A percentile compares a stretch with the other conserved stretches of the same genome.
Evolutionary conservation across 106 monocot genomes (phyloP).

Genomic region (Alisma plantagoaquatica): DNA sequence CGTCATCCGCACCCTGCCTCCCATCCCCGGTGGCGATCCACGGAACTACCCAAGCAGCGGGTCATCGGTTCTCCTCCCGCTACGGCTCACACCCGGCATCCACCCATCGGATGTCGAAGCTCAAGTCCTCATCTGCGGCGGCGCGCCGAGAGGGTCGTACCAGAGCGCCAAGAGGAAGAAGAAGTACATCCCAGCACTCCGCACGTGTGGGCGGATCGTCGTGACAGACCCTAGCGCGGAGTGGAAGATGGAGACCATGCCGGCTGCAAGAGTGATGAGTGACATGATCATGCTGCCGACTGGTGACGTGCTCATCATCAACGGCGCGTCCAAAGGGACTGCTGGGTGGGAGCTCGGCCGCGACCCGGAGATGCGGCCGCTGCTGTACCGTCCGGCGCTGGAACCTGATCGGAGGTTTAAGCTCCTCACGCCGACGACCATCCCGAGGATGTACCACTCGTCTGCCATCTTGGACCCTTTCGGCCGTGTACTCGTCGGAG

Average conservation of each 20-base stretch:
- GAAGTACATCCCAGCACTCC: conserved; percentile 8
- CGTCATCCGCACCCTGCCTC: neutral
- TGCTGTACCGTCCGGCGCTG: conserved; percentile 20
- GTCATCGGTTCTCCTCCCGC: conserved; percentile 2
- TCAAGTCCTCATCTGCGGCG: conserved; percentile 44
- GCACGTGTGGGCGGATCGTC: conserved; percentile 33
- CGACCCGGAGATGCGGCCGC: conserved; percentile 17
- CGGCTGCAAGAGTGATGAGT: conserved; percentile 34
- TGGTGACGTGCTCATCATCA: conserved; percentile 43
- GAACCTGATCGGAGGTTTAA: conserved; percentile 8
- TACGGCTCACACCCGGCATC: neutral
- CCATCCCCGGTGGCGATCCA: neutral
- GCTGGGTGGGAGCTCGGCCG: conserved; percentile 37
- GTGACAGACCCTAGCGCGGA: conserved; percentile 27
- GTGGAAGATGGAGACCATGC: conserved; percentile 51
- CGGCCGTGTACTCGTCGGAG: conserved; percentile 41
- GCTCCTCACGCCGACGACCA: conserved; percentile 10
- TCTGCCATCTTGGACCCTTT: conserved; percentile 26
- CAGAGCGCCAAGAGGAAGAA: neutral
- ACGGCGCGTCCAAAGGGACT: conserved; percentile 32
- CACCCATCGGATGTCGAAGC: neutral
- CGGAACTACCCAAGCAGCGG: conserved; percentile 6
- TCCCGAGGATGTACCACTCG: conserved; percentile 52
- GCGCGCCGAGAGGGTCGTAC: conserved; percentile 23
- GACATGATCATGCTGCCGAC: conserved; percentile 66